Conservation (phyloP, 2,329 filamentous ascomycete genomes). For the Hymenoscyphus repandus region DNA sequence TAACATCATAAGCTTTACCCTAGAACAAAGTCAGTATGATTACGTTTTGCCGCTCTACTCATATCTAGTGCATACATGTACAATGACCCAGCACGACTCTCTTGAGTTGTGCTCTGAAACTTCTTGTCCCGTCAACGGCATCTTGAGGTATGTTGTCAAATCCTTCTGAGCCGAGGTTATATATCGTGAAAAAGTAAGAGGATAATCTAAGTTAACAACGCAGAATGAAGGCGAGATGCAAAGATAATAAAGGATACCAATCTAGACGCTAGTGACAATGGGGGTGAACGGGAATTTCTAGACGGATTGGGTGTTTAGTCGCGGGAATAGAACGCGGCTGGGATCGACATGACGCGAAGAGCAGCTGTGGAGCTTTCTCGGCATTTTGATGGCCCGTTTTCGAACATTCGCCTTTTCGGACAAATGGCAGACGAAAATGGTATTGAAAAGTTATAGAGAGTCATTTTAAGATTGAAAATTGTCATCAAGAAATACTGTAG, state of each 20-base stretch:
- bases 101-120: conserved; percentile 70
- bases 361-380: conserved; percentile 1
- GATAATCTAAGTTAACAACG: neutral
- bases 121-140: conserved; percentile 45
- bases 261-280: too few relatives aligned
- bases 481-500: too few relatives aligned
- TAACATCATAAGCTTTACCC: conserved; percentile 84
- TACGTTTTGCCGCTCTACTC: conserved; percentile 8
- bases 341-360: neutral
- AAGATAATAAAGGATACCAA: too few relatives aligned
- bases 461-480: too few relatives aligned
- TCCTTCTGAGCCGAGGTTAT: conserved; percentile 9
- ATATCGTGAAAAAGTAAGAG: neutral
- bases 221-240: neutral
- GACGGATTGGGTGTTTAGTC: neutral
- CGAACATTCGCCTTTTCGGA: conserved; percentile 1
- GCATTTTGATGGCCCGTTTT: conserved; percentile 8
- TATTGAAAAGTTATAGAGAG: too few relatives aligned
- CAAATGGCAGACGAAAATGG: conserved; percentile 3
- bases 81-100: conserved; percentile 88
- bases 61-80: conserved; percentile 52
- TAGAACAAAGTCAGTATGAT: conserved; percentile 29
- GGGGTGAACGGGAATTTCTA: neutral
- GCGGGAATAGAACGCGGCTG: neutral
- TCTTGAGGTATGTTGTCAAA: conserved; percentile 13